Conservation (phyloP, 1,284 basidiomycete genomes). For the Mycosarcoma maydis region DNA sequence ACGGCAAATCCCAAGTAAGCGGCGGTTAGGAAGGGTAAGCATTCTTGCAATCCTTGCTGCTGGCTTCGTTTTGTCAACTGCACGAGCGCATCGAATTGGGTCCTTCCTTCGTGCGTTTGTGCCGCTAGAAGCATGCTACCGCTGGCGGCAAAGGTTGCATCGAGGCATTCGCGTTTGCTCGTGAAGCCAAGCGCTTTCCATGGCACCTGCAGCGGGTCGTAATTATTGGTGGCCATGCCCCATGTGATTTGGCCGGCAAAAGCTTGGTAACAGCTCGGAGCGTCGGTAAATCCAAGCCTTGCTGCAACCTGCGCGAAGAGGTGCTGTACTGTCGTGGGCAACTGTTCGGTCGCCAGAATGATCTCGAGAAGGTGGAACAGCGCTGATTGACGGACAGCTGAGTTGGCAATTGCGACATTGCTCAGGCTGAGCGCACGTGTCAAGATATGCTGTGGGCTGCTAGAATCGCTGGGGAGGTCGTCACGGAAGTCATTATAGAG, state of each 20-base stretch:
- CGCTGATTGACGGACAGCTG: constrained; percentile 81
- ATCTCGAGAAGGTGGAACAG: constrained; percentile 88
- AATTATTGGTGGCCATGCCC: constrained; percentile 58
- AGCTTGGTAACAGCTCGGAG: constrained; percentile 78
- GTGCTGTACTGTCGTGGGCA: constrained; percentile 74
- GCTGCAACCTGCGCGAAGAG: constrained; percentile 75
- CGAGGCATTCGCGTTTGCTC: constrained; percentile 68
- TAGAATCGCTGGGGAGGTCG: constrained; percentile 29
- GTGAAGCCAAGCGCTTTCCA: constrained; percentile 78
- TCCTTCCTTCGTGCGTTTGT: constrained; percentile 67
- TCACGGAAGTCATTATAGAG: constrained; percentile 43
- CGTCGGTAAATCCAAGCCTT: constrained; percentile 76
- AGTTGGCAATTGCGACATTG: constrained; percentile 84
- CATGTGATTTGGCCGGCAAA: constrained; percentile 78
- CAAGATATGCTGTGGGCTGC: constrained; percentile 79
- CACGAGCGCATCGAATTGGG: constrained; percentile 75
- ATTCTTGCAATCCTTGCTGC: constrained; percentile 73
- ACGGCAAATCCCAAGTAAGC: constrained; percentile 72
- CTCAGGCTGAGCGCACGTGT: constrained; percentile 81
- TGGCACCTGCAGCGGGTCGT: constrained; percentile 76
- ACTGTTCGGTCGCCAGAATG: constrained; percentile 61
- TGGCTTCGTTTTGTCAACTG: constrained; percentile 72
- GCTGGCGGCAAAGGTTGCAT: constrained; percentile 26
- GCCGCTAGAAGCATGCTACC: constrained; percentile 49
- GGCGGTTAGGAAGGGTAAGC: constrained; percentile 78